Evolutionary conservation across 1,284 basidiomycete species (phyloP).

Genomic region (Ceratobasidium sp.): DNA sequence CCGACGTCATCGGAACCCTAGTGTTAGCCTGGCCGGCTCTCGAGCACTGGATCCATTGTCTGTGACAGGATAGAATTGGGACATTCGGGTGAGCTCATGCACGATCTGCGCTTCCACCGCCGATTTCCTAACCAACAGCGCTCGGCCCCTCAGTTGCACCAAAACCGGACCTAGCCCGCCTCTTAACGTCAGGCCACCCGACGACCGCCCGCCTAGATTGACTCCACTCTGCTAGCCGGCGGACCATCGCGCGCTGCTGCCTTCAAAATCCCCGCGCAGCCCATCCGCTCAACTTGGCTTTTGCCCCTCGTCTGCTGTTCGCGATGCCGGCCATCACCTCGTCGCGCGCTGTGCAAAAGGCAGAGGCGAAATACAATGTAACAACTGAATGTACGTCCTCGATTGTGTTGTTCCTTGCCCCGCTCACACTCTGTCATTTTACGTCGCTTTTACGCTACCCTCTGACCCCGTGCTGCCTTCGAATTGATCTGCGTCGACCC

Average conservation of each 20-base stretch:
- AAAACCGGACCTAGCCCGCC: constrained; percentile 32
- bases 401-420: not conserved
- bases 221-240: constrained; percentile 31
- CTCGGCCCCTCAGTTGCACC: constrained; percentile 36
- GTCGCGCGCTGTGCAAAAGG: constrained; percentile 52
- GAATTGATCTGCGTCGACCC: not conserved
- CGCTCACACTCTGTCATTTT: constrained; percentile 11
- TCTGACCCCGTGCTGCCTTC: not conserved
- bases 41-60: not conserved
- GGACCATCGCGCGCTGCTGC: constrained; percentile 9
- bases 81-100: constrained; percentile 24
- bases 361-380: constrained; percentile 80
- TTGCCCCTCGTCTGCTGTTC: constrained; percentile 26
- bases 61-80: not conserved
- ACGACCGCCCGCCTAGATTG: constrained; percentile 25
- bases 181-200: constrained; percentile 22
- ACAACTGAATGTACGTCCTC: constrained; percentile 73
- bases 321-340: constrained; percentile 45
- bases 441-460: not conserved
- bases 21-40: not conserved
- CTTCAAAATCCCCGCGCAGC: constrained; percentile 25
- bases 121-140: constrained; percentile 20
- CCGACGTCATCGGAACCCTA: constrained; percentile 10
- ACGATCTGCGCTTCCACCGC: constrained; percentile 20
- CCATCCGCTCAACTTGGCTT: constrained; percentile 16